Percentiles rank a stretch among this genome's conserved stretches.
These are phyloP conservation scores for Macroventuria anomochaeta DNA, from an alignment of 2,329 filamentous ascomycete genomes.

Conservation along the genomic window DNA sequence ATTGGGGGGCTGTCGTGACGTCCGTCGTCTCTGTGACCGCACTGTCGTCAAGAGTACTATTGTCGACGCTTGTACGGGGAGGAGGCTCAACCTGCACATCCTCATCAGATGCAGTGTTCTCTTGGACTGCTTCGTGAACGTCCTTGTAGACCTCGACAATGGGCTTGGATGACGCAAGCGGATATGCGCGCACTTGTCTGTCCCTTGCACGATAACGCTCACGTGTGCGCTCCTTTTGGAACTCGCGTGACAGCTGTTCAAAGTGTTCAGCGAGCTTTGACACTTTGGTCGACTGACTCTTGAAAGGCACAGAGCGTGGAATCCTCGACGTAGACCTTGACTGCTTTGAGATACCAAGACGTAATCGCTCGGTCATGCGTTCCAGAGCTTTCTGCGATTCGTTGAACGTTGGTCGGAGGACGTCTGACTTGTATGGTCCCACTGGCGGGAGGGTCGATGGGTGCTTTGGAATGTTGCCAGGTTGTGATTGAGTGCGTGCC, in stretches of 20 bases:
- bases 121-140: slow-evolving; percentile 89
- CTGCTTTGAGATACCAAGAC: slow-evolving; percentile 69
- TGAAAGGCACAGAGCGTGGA: slow-evolving; percentile 74
- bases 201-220: slow-evolving; percentile 83
- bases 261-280: slow-evolving; percentile 95
- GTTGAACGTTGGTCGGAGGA: slow-evolving; percentile 36
- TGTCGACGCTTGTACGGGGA: slow-evolving; percentile 43
- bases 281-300: slow-evolving; percentile 76
- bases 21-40: slow-evolving; percentile 43
- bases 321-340: slow-evolving; percentile 74
- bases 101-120: slow-evolving; percentile 72
- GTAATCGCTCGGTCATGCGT: slow-evolving; percentile 76
- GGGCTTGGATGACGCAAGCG: slow-evolving; percentile 89
- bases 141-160: slow-evolving; percentile 96
- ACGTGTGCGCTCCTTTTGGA: slow-evolving; percentile 89
- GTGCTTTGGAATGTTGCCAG: slow-evolving; percentile 39
- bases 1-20: slow-evolving; percentile 41
- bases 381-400: slow-evolving; percentile 60
- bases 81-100: slow-evolving; percentile 54
- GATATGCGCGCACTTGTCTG: slow-evolving; percentile 79
- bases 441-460: slow-evolving; percentile 18
- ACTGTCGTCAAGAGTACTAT: slow-evolving; percentile 48
- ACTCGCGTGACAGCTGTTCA: slow-evolving; percentile 94
- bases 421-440: slow-evolving; percentile 25
- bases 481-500: slow-evolving; percentile 47